Evolutionary conservation across 192 early-diverging fungal genomes (phyloP).

Genomic region (Kickxella alabastrina): DNA sequence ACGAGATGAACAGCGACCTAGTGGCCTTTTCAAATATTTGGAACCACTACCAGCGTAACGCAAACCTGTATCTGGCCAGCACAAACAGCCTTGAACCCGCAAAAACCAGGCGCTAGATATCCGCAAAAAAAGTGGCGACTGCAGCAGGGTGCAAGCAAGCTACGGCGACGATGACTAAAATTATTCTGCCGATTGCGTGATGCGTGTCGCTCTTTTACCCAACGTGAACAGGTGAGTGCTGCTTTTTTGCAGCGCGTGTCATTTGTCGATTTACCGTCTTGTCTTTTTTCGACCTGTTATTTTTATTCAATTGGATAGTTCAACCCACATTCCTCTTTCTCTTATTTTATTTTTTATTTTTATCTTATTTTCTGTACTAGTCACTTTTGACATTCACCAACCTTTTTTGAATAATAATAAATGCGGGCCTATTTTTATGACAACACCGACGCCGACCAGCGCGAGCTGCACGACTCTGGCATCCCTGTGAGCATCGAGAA

Average conservation of each 20-base stretch:
- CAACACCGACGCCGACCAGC: constrained; percentile 63
- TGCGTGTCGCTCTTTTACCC: too few species aligned
- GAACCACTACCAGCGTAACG: constrained; percentile 52
- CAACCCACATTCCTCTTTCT: not conserved
- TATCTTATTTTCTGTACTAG: not conserved
- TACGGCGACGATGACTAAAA: not conserved
- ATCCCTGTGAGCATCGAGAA: constrained; percentile 62
- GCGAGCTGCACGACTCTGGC: constrained; percentile 74
- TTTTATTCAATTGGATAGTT: not conserved
- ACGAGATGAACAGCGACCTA: constrained; percentile 52
- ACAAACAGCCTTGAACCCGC: constrained; percentile 39
- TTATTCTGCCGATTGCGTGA: too few species aligned
- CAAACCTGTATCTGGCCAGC: constrained; percentile 41
- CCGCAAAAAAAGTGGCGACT: not conserved
- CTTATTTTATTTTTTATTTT: constrained; percentile 7
- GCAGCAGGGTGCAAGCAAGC: too few species aligned
- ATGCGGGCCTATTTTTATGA: constrained; percentile 83
- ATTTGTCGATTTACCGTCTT: too few species aligned
- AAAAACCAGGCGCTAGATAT: not conserved
- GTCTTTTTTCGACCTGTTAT: not conserved
- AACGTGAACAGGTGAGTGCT: too few species aligned
- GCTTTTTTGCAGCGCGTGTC: too few species aligned
- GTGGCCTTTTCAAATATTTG: constrained; percentile 51
- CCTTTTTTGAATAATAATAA: not conserved
- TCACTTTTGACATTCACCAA: not conserved